Evolutionary conservation across 2,329 filamentous ascomycete genomes (phyloP).

Genomic region (Akanthomyces lecanii): DNA sequence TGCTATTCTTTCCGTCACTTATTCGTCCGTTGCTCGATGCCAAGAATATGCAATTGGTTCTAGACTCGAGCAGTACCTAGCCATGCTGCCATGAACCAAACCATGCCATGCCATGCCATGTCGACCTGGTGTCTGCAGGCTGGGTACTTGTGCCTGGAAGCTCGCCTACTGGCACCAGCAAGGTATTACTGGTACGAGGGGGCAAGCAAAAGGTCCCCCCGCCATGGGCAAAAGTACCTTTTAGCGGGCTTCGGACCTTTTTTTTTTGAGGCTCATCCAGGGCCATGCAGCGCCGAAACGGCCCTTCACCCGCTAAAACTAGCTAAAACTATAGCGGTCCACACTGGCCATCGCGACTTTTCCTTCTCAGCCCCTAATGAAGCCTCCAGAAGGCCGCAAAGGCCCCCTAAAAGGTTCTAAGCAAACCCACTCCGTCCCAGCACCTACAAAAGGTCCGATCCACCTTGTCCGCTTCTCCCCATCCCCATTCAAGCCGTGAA

Average conservation of each 20-base stretch:
- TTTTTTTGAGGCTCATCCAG: neutral
- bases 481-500: neutral
- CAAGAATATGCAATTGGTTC: neutral
- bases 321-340: neutral
- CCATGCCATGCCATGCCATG: neutral
- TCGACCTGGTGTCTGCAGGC: neutral
- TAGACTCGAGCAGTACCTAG: neutral
- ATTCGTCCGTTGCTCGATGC: neutral
- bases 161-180: neutral
- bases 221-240: conserved; percentile 1
- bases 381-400: no score
- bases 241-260: conserved; percentile 2
- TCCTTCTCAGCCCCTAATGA: no score
- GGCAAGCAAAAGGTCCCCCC: no score
- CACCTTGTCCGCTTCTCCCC: neutral
- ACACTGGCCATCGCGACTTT: no score
- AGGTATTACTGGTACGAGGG: no score
- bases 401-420: no score
- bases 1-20: neutral
- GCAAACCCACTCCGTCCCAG: no score
- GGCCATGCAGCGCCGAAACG: neutral
- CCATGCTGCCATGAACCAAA: neutral
- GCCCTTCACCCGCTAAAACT: neutral
- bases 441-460: conserved; percentile 9
- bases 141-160: neutral